These are phyloP conservation scores for Oidium heveae DNA, from an alignment of 2,329 filamentous ascomycete species.

Conservation along the genomic window DNA sequence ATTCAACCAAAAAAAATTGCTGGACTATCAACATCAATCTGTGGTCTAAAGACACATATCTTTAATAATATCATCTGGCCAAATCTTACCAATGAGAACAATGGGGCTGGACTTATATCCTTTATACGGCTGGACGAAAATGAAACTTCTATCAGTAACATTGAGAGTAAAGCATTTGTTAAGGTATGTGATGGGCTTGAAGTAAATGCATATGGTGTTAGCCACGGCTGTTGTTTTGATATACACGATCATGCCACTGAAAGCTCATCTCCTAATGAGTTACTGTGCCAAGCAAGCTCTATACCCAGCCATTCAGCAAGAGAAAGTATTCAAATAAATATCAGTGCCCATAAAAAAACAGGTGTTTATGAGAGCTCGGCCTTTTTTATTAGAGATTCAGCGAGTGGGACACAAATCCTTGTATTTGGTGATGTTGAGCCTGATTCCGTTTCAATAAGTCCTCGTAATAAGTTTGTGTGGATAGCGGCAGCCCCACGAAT, in stretches of 20 bases:
- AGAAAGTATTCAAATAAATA: not conserved
- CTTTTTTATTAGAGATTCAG: slow-evolving; percentile 66
- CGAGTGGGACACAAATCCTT: slow-evolving; percentile 50
- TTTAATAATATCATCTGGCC: slow-evolving; percentile 99
- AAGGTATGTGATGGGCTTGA: slow-evolving; percentile 72
- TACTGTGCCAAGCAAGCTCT: not conserved
- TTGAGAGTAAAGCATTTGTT: slow-evolving; percentile 58
- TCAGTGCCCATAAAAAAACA: slow-evolving; percentile 7
- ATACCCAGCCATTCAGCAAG: not conserved
- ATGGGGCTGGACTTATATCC: slow-evolving; percentile 74
- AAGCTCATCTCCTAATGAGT: not conserved
- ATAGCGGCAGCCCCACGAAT: slow-evolving; percentile 71
- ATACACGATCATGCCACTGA: slow-evolving; percentile 27
- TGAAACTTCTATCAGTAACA: slow-evolving; percentile 63
- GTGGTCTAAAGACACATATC: slow-evolving; percentile 76
- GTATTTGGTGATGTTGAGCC: slow-evolving; percentile 94
- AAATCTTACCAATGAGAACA: slow-evolving; percentile 87
- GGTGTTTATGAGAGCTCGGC: slow-evolving; percentile 75
- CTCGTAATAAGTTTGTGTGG: slow-evolving; percentile 68
- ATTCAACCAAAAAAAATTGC: slow-evolving; percentile 66
- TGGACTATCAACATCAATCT: slow-evolving; percentile 67
- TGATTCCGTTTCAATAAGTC: slow-evolving; percentile 57
- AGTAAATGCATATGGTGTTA: slow-evolving; percentile 70
- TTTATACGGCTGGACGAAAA: slow-evolving; percentile 76
- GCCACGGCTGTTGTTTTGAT: slow-evolving; percentile 73